phyloP scores from a whole-genome alignment of 1,284 basidiomycete species.

The Fistulinella cinereoalba region DNA sequence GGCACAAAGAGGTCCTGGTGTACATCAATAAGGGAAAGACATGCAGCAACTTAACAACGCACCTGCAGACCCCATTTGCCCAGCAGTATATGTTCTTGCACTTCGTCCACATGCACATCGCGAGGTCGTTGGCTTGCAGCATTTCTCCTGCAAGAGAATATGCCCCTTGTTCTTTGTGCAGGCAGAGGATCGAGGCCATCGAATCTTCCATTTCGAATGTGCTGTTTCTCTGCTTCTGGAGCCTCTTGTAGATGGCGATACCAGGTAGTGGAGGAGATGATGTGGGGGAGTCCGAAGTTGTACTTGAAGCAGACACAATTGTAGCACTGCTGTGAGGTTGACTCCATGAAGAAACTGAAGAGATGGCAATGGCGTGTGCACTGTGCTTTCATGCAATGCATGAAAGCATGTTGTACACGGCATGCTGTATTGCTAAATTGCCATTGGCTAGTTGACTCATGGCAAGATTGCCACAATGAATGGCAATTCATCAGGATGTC shows the following conservation, averaged over 20 bases:
- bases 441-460: too few relatives aligned
- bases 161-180: not conserved
- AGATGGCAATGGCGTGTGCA: not conserved
- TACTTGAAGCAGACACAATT: slow-evolving; percentile 3
- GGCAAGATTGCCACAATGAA: too few relatives aligned
- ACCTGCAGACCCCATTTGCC: too few relatives aligned
- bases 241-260: slow-evolving; percentile 6
- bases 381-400: not conserved
- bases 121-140: too few relatives aligned
- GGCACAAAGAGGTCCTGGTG: too few relatives aligned
- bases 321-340: not conserved
- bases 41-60: too few relatives aligned
- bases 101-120: too few relatives aligned
- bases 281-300: not conserved
- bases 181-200: not conserved
- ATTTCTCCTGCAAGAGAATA: not conserved
- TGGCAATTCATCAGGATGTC: too few relatives aligned
- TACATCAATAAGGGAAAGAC: too few relatives aligned
- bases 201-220: not conserved
- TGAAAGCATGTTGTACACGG: not conserved
- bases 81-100: too few relatives aligned
- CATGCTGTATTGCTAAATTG: too few relatives aligned
- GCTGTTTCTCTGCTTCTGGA: not conserved
- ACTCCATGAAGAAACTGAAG: not conserved
- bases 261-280: slow-evolving; percentile 1